Percentiles rank a stretch among this genome's conserved stretches.
Evolutionary conservation across 2,329 filamentous ascomycete genomes (phyloP).

Genomic region (Paraphaeosphaeria minitans): DNA sequence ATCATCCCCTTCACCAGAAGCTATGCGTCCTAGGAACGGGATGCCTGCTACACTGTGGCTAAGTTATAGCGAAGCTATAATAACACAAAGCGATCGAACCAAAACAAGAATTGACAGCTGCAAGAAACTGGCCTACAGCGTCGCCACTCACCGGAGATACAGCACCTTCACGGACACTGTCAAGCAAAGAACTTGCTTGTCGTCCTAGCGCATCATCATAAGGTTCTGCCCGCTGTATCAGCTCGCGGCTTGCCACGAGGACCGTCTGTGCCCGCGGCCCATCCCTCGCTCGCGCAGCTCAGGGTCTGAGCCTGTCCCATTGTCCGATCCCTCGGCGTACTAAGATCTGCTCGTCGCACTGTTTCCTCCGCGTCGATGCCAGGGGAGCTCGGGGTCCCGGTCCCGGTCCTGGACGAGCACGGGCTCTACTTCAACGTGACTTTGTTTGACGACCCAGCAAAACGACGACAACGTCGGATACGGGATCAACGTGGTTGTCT

Average conservation of each 20-base stretch:
- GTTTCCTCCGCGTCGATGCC: not conserved
- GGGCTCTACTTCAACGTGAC: not conserved
- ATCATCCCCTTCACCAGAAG: not conserved
- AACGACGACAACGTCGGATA: not conserved
- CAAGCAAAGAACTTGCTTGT: not conserved
- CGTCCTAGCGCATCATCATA: not conserved
- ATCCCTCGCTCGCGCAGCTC: not conserved
- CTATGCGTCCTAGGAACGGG: not conserved
- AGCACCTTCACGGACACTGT: no score
- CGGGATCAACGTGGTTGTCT: not conserved
- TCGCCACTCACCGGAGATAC: not conserved
- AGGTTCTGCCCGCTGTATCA: constrained; percentile 7
- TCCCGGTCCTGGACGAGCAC: not conserved
- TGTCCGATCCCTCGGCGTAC: not conserved
- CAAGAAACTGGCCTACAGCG: not conserved
- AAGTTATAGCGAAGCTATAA: no score
- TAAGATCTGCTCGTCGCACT: not conserved
- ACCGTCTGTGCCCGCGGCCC: not conserved
- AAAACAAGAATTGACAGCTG: no score
- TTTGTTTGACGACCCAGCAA: not conserved
- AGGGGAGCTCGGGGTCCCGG: not conserved
- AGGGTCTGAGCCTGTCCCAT: not conserved
- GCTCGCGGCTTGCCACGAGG: constrained; percentile 1
- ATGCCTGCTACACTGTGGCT: not conserved
- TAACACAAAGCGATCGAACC: no score